Conservation (phyloP, 164 flowering plant species). For the Paratinospora sagittata region DNA sequence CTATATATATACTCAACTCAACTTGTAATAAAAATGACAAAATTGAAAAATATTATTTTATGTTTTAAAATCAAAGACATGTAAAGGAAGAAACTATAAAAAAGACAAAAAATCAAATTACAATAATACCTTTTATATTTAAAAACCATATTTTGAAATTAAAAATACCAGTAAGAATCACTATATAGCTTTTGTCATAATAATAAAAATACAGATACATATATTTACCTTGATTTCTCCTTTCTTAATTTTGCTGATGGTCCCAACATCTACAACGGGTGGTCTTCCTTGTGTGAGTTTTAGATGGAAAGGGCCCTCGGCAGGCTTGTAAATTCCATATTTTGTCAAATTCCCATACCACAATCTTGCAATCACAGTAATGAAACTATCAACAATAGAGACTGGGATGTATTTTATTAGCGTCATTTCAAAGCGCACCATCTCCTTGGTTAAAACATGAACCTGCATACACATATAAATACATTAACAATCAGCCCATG, state of each 20-base stretch:
- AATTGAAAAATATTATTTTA: no score
- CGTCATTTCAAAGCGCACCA: slow-evolving; percentile 32
- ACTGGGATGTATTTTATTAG: slow-evolving; percentile 22
- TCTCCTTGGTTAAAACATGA: slow-evolving; percentile 32
- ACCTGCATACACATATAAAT: slow-evolving; percentile 15
- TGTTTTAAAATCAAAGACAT: no score
- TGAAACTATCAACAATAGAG: slow-evolving; percentile 20
- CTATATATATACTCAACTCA: no score
- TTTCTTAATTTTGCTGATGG: slow-evolving; percentile 24
- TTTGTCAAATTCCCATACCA: slow-evolving; percentile 24
- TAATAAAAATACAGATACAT: no score
- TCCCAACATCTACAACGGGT: slow-evolving; percentile 42
- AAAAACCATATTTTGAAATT: no score
- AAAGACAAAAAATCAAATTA: no score
- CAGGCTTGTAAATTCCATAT: slow-evolving; percentile 32
- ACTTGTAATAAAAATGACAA: no score
- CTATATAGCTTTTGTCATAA: no score
- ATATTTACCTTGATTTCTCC: slow-evolving; percentile 30
- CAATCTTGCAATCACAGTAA: slow-evolving; percentile 1
- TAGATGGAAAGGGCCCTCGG: slow-evolving; percentile 27
- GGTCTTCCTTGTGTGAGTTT: slow-evolving; percentile 29
- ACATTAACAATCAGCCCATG: no score
- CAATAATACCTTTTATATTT: no score
- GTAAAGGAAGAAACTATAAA: no score
- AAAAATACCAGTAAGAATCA: no score